Evolutionary conservation across 176 grass and related monocot species (phyloP), one percentile per base, ranked within the genome.

Genomic region (Aegilops speltoides): DNA sequence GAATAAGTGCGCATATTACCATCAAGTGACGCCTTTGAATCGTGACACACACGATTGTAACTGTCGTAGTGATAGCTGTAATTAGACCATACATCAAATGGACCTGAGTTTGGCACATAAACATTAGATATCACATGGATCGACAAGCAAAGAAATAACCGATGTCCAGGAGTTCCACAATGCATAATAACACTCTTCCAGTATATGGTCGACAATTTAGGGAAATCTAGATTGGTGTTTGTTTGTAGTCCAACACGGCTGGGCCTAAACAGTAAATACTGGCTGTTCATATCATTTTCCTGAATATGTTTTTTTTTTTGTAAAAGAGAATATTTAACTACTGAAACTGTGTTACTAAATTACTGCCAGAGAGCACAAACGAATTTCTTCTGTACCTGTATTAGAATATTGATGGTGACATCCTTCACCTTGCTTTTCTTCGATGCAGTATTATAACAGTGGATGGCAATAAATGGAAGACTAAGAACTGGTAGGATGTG

Each of bases 21-120:
- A 98, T 98, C 88, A 98, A 71, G 88, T 98, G 93, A 48, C 96
- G 85, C 86, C 96, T 96, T 85, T 98, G 96, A 90, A 98, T 96
- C 37, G 88, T 86, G 73, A 96, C 93, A 37, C 96, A 98, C 40
- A 96, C 50, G 67, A 98, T 84, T 25, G 92, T 94, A 41, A 96
- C 32, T 54, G 87, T 90, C 9, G 92, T 89, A 32, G 92, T 91
- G 48, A 92, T 86, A 70, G 96, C 69, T 90, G 93, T 94, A 81
- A 93, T 90, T n/a, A 98, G 71, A 65, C 93, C 92, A 87, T 98
- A 98, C 80, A 98, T 93, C 83, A 96, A 86, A 87, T 94, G 88
- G 22, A 83, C 88, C 96, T 98, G 86, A 74, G 79, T 85, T 86
- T 84, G 78, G 48, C 61, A 23, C 26, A 84, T 10, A 89, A 15